phyloP scores from a whole-genome alignment of 2,329 filamentous ascomycete genomes.

The Aspergillus neoniger region DNA sequence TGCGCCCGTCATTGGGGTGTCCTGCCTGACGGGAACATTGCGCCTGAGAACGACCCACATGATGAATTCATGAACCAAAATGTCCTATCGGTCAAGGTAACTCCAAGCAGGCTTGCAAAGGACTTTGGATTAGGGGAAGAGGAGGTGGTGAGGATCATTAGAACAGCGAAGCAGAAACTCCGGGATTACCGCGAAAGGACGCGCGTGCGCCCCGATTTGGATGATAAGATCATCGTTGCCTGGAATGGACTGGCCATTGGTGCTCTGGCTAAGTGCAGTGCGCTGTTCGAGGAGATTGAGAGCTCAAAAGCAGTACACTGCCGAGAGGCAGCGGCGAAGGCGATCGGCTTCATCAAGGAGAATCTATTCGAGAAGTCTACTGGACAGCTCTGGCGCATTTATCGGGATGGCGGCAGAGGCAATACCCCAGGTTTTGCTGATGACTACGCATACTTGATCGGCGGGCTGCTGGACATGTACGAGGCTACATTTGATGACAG shows the following conservation, averaged over 20 bases:
- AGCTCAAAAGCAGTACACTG: slow-evolving; percentile 62
- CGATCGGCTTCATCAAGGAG: slow-evolving; percentile 70
- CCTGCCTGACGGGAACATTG: slow-evolving; percentile 80
- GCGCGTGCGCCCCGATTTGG: slow-evolving; percentile 73
- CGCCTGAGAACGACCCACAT: slow-evolving; percentile 77
- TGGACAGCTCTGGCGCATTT: slow-evolving; percentile 71
- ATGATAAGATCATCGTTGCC: slow-evolving; percentile 83
- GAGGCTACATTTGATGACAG: slow-evolving; percentile 75
- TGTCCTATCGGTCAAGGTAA: slow-evolving; percentile 72
- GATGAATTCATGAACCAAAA: slow-evolving; percentile 96
- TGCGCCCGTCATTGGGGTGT: slow-evolving; percentile 85
- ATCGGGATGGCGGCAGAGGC: slow-evolving; percentile 64
- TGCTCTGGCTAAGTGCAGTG: slow-evolving; percentile 74
- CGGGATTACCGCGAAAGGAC: slow-evolving; percentile 71
- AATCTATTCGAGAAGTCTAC: slow-evolving; percentile 69
- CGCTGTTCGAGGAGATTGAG: slow-evolving; percentile 64
- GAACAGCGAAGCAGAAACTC: slow-evolving; percentile 67
- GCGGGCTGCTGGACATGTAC: slow-evolving; percentile 81
- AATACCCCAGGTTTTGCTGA: slow-evolving; percentile 78
- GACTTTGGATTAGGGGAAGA: slow-evolving; percentile 72
- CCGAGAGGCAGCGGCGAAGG: slow-evolving; percentile 64
- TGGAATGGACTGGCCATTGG: slow-evolving; percentile 90
- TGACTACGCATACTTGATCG: slow-evolving; percentile 88
- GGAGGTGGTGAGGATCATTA: slow-evolving; percentile 68
- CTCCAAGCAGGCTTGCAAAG: slow-evolving; percentile 67